Base-by-base conservation (phyloP, 257 asterid species). In the Solanum peruvianum region DNA sequence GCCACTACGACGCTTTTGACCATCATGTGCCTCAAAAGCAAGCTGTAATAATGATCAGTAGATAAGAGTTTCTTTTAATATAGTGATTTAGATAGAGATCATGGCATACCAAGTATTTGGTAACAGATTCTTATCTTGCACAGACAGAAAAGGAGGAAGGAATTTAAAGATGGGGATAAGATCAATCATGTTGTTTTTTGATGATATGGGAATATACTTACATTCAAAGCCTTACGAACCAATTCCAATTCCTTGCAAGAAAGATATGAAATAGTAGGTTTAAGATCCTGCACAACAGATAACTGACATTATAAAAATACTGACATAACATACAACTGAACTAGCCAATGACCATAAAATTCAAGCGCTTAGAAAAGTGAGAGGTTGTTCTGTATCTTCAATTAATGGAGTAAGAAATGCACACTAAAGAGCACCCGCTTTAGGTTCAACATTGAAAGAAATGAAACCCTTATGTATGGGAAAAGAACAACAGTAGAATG, bases 1-100 rank as follows among this genome's bases (percentile, higher is more conserved):
- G 88, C 99, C 98, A 73, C 99, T 96, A 88, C 99, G 99, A 90
- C 99, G 92, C 92, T 91, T 95, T 90, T 96, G 98, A 87, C 99
- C 99, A 91, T 96, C 92, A 89, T 96, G 99, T 76, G 99, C 99
- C 90, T 92, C 98, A 92, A 94, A 96, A 87, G 99, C 99, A 90
- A 92, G 87, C 93, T 92, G 91, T 86, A 88, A 64, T 31, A 41
- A 29, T 39, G 35, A 31, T 60, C 84, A 37, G 75, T 72, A 71
- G 29, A 81, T 29, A 31, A 81, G 85, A 81, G 29, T 52, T 49
- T 49, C 42, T 31, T 81, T 11, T 18, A 56, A 12, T 47, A 86
- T 72, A 35, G 35, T 86, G 72, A 86, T 8, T 31, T 41, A 71
- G 70, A 49, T 72, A 84, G 71, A 21, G 31, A 86, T 35, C n/a